A percentile compares a stretch with the other conserved stretches of the same genome.
Evolutionary conservation across 2,329 filamentous ascomycete species (phyloP).

Genomic region (Xylariales sp.): DNA sequence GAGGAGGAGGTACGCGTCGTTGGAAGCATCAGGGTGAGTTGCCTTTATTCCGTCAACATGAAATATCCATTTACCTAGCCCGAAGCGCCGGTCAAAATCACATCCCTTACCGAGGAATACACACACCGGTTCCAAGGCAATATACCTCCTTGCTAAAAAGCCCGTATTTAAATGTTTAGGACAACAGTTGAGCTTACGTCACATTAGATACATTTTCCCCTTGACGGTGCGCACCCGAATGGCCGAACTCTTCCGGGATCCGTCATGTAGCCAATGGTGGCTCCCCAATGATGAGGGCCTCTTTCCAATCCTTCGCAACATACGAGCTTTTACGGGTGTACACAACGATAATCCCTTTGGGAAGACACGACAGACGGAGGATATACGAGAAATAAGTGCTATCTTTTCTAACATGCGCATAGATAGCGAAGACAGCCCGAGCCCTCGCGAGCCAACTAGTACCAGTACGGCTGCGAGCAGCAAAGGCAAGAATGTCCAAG

Average conservation of each 20-base stretch:
- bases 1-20: constrained; percentile 78
- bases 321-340: constrained; percentile 85
- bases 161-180: neutral
- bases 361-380: constrained; percentile 69
- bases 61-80: neutral
- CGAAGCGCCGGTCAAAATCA: neutral
- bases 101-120: neutral
- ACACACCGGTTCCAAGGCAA: neutral
- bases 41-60: neutral
- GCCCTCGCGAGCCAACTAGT: constrained; percentile 33
- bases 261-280: constrained; percentile 86
- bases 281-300: constrained; percentile 83
- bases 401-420: constrained; percentile 75
- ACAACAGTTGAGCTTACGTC: constrained; percentile 6
- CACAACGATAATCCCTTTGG: constrained; percentile 67
- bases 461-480: constrained; percentile 31
- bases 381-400: constrained; percentile 78
- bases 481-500: constrained; percentile 32
- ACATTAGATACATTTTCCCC: constrained; percentile 82
- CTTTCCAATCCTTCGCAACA: constrained; percentile 76
- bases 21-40: constrained; percentile 83
- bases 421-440: constrained; percentile 44
- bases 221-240: constrained; percentile 78
- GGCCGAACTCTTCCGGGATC: constrained; percentile 78
- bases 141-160: neutral